Evolutionary conservation across 2,329 filamentous ascomycete genomes (phyloP), one percentile per base, ranked within the genome.

Genomic region (Talaromyces albobiverticillius): DNA sequence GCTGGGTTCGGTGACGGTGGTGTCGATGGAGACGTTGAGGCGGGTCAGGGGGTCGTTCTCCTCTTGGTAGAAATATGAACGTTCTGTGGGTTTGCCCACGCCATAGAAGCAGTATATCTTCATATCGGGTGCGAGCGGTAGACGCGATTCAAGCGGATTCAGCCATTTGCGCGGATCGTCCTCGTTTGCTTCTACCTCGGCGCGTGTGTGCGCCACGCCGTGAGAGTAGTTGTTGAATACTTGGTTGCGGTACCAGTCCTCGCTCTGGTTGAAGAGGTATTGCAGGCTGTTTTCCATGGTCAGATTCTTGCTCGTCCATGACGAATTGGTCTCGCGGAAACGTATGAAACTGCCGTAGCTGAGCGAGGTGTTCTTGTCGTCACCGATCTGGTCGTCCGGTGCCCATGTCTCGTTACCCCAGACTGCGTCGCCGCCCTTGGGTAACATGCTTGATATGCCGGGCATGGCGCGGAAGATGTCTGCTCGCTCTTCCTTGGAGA

Each of bases 61-160:
- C 40, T 84, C 77, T 29, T 88, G 86, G 73, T 99, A 99, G 70
- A 89, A 99, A 70, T 97, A 99, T 14, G 86, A 86, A 53, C 93
- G 84, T 72, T 99, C 93, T 0, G 93, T 97, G 3, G 89, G 87
- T 69, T 97, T 99, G 36, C 93, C 93, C 3, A 96, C 85, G 61
- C 80, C 94, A 68, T 99, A 97, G 76, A 99, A 97, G 74, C 94
- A 97, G 74, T 92, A 97, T 11, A 99, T 90, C 69, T 96, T 96
- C 65, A 99, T 77, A 65, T 84, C 89, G 0, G 94, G 93, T 1
- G 94, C 93, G 18, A 90, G 79, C 0, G 94, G 94, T 0, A 97
- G 79, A 2, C 93, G 83, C 0, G 90, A 89, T 70, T 97, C 93
- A n/a, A 97, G 82, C 0, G 94, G 94, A 66, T 99, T 99, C 57